Base-by-base conservation (phyloP, 805 yeast species). In the Sugiyamaella americana region DNA sequence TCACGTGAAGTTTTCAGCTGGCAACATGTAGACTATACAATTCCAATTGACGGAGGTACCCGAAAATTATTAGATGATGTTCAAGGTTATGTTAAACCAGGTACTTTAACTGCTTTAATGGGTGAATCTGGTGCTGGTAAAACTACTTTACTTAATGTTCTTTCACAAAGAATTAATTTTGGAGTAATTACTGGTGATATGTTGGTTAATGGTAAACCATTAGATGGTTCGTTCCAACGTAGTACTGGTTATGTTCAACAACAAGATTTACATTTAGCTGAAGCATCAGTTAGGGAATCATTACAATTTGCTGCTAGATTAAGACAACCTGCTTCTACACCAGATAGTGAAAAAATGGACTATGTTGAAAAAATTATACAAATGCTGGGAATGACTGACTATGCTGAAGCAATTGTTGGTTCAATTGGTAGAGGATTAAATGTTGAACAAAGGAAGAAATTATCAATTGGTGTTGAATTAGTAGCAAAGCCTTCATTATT, bases 71-170 rank as follows among this genome's bases (percentile, higher is more conserved):
- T 78, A 45, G 66, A 73, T 52, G 68, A 71, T 57, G 76, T 78
- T 40, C 78, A 75, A 57, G 91, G 91, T 42, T 84, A 80, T 72
- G 87, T 82, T 46, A 80, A 79, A 58, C 91, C 91, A 17, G 91
- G 91, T 57, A 82, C 84, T 48, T 70, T 84, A 64, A 83, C 89
- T 37, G 91, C 91, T 3, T 70, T 84, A 49, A 83, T 84, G 89
- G 93, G 93, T 58, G 84, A 82, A 44, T 84, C 91, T 29, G 93
- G 93, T 68, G 93, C 93, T 40, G 93, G 93, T 69, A 84, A 84
- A 59, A 84, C 93, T 21, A 84, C 91, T 2, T 68, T 84, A 48
- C 70, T 84, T 56, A 83, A 84, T 63, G 80, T 82, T 54, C 72
- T 84, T 50, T 80, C 87, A 19, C 84, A 80, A 58, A 75, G 91